phyloP scores from a whole-genome alignment of 345 rosid species.

The Moricandia arvensis region DNA sequence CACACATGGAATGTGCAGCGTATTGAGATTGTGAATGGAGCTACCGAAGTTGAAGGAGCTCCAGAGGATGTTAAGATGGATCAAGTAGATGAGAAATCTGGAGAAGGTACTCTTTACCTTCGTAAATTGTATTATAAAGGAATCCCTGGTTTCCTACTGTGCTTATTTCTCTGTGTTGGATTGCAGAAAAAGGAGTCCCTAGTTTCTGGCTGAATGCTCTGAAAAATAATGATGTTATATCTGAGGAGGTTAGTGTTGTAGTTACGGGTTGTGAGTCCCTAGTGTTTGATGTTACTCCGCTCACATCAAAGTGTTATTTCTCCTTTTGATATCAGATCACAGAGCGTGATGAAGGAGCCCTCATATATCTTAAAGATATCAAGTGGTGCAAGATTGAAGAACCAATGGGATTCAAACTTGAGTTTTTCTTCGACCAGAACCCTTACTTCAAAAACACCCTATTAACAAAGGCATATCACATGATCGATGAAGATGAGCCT shows the following conservation, averaged over 20 bases:
- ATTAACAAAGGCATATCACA: conserved; percentile 75
- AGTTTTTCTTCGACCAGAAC: conserved; percentile 37
- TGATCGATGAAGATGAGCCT: conserved; percentile 87
- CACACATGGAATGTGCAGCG: conserved; percentile 54
- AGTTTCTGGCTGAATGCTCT: conserved; percentile 85
- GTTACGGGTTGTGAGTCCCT: neutral
- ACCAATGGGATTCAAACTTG: conserved; percentile 89
- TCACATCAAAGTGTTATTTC: too few relatives aligned
- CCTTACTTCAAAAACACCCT: conserved; percentile 76
- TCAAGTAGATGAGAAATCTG: conserved; percentile 53
- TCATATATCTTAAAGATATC: conserved; percentile 70
- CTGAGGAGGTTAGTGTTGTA: conserved; percentile 38
- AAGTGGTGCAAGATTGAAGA: conserved; percentile 77
- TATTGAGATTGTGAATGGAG: conserved; percentile 79
- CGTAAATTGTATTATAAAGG: neutral
- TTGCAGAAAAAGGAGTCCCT: conserved; percentile 93
- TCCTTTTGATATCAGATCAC: conserved; percentile 48
- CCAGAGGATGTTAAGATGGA: conserved; percentile 51
- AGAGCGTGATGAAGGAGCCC: conserved; percentile 87
- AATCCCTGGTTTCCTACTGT: too few relatives aligned
- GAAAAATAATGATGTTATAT: conserved; percentile 84
- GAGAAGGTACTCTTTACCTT: conserved; percentile 49
- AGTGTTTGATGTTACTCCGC: too few relatives aligned
- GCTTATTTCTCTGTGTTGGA: conserved; percentile 10
- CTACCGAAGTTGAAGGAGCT: conserved; percentile 58